Base-by-base conservation (phyloP, 306 rosid species). In the Lotus japonicus region DNA sequence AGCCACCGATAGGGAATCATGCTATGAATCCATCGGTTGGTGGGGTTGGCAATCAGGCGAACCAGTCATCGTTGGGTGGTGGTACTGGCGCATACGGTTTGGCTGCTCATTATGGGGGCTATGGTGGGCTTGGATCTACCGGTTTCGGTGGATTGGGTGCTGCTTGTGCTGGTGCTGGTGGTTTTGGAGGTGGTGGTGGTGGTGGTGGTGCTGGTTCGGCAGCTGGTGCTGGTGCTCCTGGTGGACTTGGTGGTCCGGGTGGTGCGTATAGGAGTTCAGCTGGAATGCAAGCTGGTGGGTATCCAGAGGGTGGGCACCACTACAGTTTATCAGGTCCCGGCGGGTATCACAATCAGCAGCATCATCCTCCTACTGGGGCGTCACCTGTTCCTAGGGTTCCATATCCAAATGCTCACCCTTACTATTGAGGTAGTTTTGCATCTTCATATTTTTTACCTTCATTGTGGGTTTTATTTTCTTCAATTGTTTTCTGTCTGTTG, bases 311-410 rank as follows among this genome's bases (percentile, higher is more conserved):
- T 43, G 95, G 92, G 13, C 97, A 76, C 17, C 97, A 76, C 17
- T 87, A 89, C 49, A 77, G 77, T 74, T 66, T 89, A 61, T 85
- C 97, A 0, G 70, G 84, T 9, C 78, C 85, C 94, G 12, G 90
- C 79, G 90, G 80, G 11, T 86, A 87, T 64, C 95, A 83, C 33
- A 86, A 80, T 81, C 99, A 84, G 68, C 99, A 84, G 68, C 96
- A 86, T 83, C 95, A 82, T 72, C 96, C 88, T 41, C 86, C 86
- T 70, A 2, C 96, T 1, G 95, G 86, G 42, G 77, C 97, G 0
- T 86, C 99, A 0, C 90, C 96, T 0, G 82, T 79, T 5, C 96
- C 95, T 3, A 89, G 95, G 83, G 90, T 78, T 77, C 96, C 92
- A 2, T 88, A 90, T 78, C 96, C 90, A 2, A 88, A 77, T 58